phyloP scores from a whole-genome alignment of 306 rosid genomes.

The Gastrolobium villosum region DNA sequence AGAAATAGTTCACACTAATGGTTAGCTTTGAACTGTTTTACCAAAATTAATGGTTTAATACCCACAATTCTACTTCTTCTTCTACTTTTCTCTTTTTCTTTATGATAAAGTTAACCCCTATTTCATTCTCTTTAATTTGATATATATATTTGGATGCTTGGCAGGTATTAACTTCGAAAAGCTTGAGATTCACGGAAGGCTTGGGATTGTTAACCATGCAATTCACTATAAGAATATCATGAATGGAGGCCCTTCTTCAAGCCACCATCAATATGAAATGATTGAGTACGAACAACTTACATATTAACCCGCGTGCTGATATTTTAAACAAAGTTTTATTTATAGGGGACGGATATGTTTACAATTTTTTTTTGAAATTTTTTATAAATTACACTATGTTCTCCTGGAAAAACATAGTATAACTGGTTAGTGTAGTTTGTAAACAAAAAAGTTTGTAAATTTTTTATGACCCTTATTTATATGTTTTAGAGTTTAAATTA shows the following conservation, averaged over 20 bases:
- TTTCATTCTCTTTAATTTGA: background rate
- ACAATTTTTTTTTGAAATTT: too few species aligned
- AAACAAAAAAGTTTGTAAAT: too few species aligned
- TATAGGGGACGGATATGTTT: too few species aligned
- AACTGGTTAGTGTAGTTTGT: too few species aligned
- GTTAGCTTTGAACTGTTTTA: conserved; percentile 16
- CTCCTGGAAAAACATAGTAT: too few species aligned
- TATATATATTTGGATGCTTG: background rate
- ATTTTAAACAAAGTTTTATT: background rate
- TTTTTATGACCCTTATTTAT: too few species aligned
- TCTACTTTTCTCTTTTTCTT: background rate
- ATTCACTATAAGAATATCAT: conserved; percentile 40
- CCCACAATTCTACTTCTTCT: background rate
- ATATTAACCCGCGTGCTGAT: background rate
- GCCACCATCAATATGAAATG: conserved; percentile 46
- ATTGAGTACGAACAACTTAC: conserved; percentile 82
- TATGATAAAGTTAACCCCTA: background rate
- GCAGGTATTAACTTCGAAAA: conserved; percentile 57
- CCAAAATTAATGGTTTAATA: background rate
- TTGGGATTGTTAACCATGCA: conserved; percentile 73
- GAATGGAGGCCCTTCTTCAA: conserved; percentile 34
- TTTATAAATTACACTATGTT: too few species aligned
- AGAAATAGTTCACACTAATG: conserved; percentile 67
- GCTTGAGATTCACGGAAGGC: conserved; percentile 81
- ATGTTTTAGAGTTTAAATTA: background rate